Evolutionary conservation across 257 asterid genomes (phyloP).

Genomic region (Plantago major): DNA sequence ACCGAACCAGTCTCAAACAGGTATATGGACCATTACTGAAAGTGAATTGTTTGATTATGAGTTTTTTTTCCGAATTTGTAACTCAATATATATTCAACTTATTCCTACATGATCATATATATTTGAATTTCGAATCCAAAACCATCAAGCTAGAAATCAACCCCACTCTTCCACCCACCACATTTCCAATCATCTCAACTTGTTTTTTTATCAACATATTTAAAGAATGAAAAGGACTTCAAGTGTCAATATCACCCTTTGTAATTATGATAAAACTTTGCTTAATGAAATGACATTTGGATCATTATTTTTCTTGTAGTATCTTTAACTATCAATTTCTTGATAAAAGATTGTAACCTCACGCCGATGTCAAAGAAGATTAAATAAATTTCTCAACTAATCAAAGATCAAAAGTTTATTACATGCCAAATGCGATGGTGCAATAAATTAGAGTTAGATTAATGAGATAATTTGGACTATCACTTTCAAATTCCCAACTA

Average conservation of each 20-base stretch:
- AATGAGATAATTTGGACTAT: constrained; percentile 33
- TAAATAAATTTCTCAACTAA: constrained; percentile 21
- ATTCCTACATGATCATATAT: no score
- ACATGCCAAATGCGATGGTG: constrained; percentile 26
- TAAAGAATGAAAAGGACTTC: no score
- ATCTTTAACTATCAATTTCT: background rate
- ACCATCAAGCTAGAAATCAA: no score
- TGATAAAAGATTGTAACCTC: background rate
- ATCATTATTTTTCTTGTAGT: background rate
- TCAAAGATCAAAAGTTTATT: background rate
- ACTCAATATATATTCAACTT: no score
- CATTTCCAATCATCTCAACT: no score
- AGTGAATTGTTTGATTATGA: no score
- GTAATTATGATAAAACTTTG: background rate
- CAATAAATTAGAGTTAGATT: constrained; percentile 15
- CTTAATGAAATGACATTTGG: constrained; percentile 11
- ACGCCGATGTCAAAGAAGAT: constrained; percentile 22
- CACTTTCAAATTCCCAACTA: constrained; percentile 39
- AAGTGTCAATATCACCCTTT: constrained; percentile 20
- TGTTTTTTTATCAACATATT: no score
- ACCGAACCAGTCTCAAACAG: no score
- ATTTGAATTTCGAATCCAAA: no score
- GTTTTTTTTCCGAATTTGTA: no score
- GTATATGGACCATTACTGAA: no score
- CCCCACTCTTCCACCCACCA: no score